Conservation (phyloP, 148 eudicot species). For the Pharnaceum exiguum region DNA sequence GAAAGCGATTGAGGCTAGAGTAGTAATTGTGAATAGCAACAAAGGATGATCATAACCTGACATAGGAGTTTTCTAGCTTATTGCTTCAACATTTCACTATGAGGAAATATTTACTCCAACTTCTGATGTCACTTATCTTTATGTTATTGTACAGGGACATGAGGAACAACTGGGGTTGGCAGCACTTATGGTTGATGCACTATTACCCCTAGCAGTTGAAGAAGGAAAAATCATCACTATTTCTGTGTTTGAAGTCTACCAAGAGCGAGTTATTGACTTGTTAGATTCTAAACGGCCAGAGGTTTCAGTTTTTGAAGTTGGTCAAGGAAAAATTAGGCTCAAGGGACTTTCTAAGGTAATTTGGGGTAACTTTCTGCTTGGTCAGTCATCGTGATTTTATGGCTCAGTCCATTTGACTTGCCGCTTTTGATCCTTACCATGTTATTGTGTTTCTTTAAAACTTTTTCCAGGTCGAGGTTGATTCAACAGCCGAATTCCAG, state of each 20-base stretch:
- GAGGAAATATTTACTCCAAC: neutral
- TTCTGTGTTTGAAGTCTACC: conserved; percentile 66
- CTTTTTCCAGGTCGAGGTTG: conserved; percentile 47
- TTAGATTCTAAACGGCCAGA: conserved; percentile 50
- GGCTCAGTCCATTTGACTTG: neutral
- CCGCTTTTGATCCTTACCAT: neutral
- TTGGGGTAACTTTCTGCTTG: neutral
- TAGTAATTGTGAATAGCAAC: neutral
- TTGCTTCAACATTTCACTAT: neutral
- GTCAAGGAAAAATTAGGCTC: conserved; percentile 58
- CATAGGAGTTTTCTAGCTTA: too few relatives aligned
- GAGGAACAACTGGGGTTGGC: conserved; percentile 64
- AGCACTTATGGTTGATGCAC: conserved; percentile 37
- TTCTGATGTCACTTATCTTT: neutral
- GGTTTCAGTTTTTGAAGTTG: conserved; percentile 70
- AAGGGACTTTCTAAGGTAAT: conserved; percentile 82
- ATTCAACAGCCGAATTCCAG: conserved; percentile 51
- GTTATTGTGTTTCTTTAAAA: neutral
- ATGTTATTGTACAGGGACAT: conserved; percentile 45
- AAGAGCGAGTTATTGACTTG: conserved; percentile 64
- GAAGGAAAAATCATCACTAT: conserved; percentile 40
- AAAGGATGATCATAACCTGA: neutral
- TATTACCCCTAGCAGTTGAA: conserved; percentile 48
- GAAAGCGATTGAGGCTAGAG: neutral
- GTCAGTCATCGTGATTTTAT: neutral